Evolutionary conservation across 306 rosid species (phyloP), one percentile per base, ranked within the genome.

Genomic region (Rubus idaeus): DNA sequence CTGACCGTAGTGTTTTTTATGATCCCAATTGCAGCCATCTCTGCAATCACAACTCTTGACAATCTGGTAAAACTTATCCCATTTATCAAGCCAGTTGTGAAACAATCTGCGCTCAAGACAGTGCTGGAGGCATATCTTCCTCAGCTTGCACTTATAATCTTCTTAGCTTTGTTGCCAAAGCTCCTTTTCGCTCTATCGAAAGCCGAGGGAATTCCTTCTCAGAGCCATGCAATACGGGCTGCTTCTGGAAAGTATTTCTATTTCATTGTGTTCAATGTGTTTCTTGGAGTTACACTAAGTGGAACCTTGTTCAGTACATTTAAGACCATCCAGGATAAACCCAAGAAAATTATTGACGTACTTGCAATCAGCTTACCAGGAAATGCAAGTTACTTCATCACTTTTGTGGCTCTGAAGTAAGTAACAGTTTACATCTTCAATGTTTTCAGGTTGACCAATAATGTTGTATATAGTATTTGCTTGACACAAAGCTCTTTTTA

Each of bases 231-330:
- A 21, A 7, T 86, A 53, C 87, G 97, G 73, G 98, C 98, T 81
- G 88, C 99, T 75, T 86, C 98, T 41, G 99, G 99, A 74, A 96
- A 96, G 77, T 96, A 96, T 70, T 96, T 82, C 75, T 96, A 96
- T 80, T 96, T 96, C 86, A 61, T 70, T 0, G 90, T 88, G 82
- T 82, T 96, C 75, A 96, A 96, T 75, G 96, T 92, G 65, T 96
- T 96, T 81, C 75, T 96, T 73, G 98, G 97, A 73, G 87, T 96
- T 71, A 96, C 98, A 6, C 6, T 96, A 50, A 86, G 91, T 71
- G 98, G 90, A 76, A 79, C 99, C 63, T 79, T 96, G 89, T 92
- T 89, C 84, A 42, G 5, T 17, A 74, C 96, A 68, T 75, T 96
- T 73, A 85, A 92, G 84, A 8, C 9, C 50, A 63, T 96, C 52